Percentiles rank a stretch among this genome's conserved stretches.
Evolutionary conservation across 805 yeast species (phyloP).

Genomic region (Nakazawaea pomicola): DNA sequence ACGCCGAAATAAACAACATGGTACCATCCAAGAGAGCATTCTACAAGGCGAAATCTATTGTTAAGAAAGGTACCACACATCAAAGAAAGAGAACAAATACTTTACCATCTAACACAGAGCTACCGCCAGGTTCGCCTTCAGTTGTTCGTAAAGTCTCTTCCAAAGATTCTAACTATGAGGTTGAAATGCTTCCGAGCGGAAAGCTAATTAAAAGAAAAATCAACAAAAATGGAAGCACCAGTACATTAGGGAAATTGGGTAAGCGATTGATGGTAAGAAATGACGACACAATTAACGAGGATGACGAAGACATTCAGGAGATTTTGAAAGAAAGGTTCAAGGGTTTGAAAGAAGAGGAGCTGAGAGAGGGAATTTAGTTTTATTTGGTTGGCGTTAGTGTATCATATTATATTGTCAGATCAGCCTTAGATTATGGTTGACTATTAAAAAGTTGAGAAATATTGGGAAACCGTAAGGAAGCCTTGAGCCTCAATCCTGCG

Average conservation of each 20-base stretch:
- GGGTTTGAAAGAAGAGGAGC: conserved; percentile 19
- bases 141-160: conserved; percentile 27
- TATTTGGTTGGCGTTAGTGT: too few species aligned
- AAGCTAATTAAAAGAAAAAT: conserved; percentile 43
- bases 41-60: conserved; percentile 24
- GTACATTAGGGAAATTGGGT: conserved; percentile 25
- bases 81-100: conserved; percentile 47
- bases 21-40: conserved; percentile 15
- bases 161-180: conserved; percentile 33
- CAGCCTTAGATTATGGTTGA: too few species aligned
- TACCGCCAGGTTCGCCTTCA: conserved; percentile 44
- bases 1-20: conserved; percentile 20
- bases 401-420: too few species aligned
- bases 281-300: conserved; percentile 33
- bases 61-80: conserved; percentile 34
- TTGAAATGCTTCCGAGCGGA: conserved; percentile 73
- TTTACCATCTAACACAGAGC: conserved; percentile 38
- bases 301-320: conserved; percentile 51
- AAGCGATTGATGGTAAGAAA: conserved; percentile 34
- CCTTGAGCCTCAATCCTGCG: too few species aligned
- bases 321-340: conserved; percentile 30
- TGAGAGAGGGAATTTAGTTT: not conserved
- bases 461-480: too few species aligned
- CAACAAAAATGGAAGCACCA: conserved; percentile 18
- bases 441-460: too few species aligned